Percentiles rank a stretch among this genome's conserved stretches.
phyloP scores from a whole-genome alignment of 805 yeast species.

The Candida fluviatilis region DNA sequence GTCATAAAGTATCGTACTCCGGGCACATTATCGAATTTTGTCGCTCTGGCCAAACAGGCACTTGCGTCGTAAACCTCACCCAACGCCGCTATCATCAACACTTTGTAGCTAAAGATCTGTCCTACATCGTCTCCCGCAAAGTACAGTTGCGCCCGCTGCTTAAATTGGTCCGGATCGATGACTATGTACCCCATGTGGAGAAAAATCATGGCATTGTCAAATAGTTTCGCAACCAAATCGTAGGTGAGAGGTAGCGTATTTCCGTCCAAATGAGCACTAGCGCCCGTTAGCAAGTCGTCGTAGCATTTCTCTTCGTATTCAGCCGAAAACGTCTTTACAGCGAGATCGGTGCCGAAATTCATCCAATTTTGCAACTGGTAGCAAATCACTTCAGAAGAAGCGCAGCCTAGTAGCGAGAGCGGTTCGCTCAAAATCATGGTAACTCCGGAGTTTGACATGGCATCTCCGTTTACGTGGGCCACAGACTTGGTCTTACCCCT shows the following conservation, averaged over 20 bases:
- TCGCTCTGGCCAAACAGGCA: constrained; percentile 8
- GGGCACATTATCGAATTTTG: constrained; percentile 11
- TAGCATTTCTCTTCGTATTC: constrained; percentile 20
- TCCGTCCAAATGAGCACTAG: constrained; percentile 1
- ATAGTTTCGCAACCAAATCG: constrained; percentile 1
- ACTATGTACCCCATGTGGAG: constrained; percentile 23
- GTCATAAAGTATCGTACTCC: constrained; percentile 19
- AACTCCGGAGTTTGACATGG: neutral
- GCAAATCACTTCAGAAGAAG: constrained; percentile 21
- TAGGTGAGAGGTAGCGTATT: neutral
- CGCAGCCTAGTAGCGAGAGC: constrained; percentile 17
- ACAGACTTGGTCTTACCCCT: neutral
- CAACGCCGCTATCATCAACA: constrained; percentile 18
- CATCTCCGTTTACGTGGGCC: neutral
- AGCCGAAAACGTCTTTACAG: constrained; percentile 19
- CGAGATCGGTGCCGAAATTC: constrained; percentile 13
- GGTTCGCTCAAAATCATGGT: neutral
- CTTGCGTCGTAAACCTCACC: constrained; percentile 18
- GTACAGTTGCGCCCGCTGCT: constrained; percentile 8
- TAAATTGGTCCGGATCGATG: constrained; percentile 17
- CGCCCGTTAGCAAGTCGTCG: constrained; percentile 8
- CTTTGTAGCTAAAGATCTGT: constrained; percentile 14
- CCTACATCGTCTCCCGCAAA: constrained; percentile 11
- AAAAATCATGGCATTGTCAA: constrained; percentile 16
- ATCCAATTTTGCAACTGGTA: constrained; percentile 14